Evolutionary conservation across 1,284 basidiomycete genomes (phyloP).

Genomic region (Phlebopus sp.): DNA sequence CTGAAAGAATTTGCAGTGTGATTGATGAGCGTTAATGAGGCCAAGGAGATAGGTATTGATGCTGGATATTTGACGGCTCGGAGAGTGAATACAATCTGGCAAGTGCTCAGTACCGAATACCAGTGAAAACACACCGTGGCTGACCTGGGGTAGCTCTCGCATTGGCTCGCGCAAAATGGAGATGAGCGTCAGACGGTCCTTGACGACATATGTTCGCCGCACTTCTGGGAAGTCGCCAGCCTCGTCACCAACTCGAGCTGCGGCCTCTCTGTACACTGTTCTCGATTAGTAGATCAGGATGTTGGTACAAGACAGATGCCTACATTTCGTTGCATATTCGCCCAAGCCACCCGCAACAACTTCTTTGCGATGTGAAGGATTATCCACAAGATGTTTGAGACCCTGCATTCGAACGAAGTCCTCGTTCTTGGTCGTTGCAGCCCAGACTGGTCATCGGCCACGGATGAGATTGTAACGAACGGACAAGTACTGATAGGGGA

Average conservation of each 20-base stretch:
- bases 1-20: slow-evolving; percentile 58
- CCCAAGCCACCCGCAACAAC: slow-evolving; percentile 66
- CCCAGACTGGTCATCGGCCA: slow-evolving; percentile 52
- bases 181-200: slow-evolving; percentile 37
- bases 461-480: background rate
- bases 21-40: slow-evolving; percentile 70
- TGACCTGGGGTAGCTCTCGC: slow-evolving; percentile 62
- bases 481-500: background rate
- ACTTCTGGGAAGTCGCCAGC: slow-evolving; percentile 56
- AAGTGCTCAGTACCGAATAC: background rate
- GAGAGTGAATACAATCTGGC: slow-evolving; percentile 67
- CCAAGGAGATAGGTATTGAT: slow-evolving; percentile 69
- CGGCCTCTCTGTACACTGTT: slow-evolving; percentile 44
- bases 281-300: slow-evolving; percentile 8
- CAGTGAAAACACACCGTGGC: slow-evolving; percentile 2
- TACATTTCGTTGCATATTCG: slow-evolving; percentile 50
- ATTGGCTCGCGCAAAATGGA: slow-evolving; percentile 54
- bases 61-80: slow-evolving; percentile 68
- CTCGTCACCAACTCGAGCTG: slow-evolving; percentile 46
- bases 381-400: slow-evolving; percentile 53
- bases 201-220: slow-evolving; percentile 26
- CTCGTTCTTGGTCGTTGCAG: slow-evolving; percentile 64
- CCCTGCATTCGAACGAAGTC: slow-evolving; percentile 66
- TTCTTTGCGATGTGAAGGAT: slow-evolving; percentile 63
- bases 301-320: background rate